Percentiles rank a stretch among this genome's conserved stretches.
These are phyloP conservation scores for Rhododendron henanense DNA, from an alignment of 148 eudicot genomes.

Conservation along the genomic window DNA sequence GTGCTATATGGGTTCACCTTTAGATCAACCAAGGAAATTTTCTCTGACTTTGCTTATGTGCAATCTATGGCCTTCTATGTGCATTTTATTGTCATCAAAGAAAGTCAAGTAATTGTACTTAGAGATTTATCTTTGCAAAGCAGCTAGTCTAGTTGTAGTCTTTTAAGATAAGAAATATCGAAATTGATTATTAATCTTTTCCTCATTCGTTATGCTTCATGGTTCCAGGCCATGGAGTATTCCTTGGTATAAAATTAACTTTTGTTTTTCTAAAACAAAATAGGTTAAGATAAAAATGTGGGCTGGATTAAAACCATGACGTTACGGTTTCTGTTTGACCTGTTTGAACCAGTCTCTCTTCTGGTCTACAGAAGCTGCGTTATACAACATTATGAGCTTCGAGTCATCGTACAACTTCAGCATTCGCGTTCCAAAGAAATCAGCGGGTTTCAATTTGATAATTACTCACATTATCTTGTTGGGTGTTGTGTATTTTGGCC, in stretches of 20 bases:
- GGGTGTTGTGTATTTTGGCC: background rate
- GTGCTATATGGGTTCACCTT: background rate
- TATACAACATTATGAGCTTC: background rate
- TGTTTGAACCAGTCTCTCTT: background rate
- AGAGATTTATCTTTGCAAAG: constrained; percentile 1
- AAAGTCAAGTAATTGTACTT: background rate
- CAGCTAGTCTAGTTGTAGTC: constrained; percentile 1
- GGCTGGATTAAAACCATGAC: background rate
- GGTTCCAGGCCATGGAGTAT: background rate
- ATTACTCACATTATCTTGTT: background rate
- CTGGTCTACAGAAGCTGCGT: background rate
- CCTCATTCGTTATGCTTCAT: background rate
- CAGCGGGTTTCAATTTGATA: background rate
- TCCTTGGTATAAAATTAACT: background rate
- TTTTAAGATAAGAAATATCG: background rate
- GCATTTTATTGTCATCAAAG: background rate
- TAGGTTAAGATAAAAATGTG: background rate
- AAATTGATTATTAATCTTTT: background rate
- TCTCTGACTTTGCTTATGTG: background rate
- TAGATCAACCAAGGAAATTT: background rate
- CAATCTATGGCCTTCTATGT: background rate
- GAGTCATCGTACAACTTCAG: background rate
- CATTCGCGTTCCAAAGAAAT: background rate
- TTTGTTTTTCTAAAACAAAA: background rate
- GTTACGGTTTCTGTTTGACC: background rate